Conservation (phyloP, 768 basidiomycete species). For the Naganishia kalamii region DNA sequence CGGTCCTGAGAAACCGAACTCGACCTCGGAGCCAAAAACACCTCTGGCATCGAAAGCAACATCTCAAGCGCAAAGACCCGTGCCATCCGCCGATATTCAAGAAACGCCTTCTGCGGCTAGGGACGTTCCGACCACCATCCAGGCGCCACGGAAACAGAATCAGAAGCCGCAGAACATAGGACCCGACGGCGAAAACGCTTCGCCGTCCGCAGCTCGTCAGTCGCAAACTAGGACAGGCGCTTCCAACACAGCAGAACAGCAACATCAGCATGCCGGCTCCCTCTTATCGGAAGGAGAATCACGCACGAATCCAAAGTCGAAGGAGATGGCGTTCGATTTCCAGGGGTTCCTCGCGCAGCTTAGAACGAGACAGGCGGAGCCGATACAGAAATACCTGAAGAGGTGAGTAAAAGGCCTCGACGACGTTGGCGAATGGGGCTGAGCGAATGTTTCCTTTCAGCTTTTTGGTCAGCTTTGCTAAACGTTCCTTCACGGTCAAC, state of each 20-base stretch:
- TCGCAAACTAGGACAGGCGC: background rate
- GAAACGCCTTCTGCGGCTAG: background rate
- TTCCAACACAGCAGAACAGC: background rate
- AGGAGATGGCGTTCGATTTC: conserved; percentile 64
- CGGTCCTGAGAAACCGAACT: background rate
- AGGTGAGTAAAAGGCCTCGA: conserved; percentile 58
- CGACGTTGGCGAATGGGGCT: background rate
- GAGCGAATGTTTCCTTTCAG: conserved; percentile 49
- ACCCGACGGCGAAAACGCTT: background rate
- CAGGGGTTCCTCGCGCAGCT: conserved; percentile 93
- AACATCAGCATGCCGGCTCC: background rate
- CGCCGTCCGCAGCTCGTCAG: background rate
- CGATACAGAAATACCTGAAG: conserved; percentile 87
- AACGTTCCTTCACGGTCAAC: conserved; percentile 79
- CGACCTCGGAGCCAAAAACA: background rate
- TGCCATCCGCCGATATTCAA: background rate
- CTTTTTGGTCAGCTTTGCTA: conserved; percentile 87
- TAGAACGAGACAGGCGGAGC: conserved; percentile 77
- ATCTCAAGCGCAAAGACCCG: background rate
- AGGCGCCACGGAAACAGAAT: background rate
- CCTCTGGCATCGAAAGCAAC: background rate
- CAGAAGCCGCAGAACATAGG: background rate
- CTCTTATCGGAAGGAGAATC: conserved; percentile 3
- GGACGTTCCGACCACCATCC: background rate
- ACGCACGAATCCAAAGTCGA: background rate